phyloP scores from a whole-genome alignment of 257 asterid genomes.

The Scutellaria galericulata region DNA sequence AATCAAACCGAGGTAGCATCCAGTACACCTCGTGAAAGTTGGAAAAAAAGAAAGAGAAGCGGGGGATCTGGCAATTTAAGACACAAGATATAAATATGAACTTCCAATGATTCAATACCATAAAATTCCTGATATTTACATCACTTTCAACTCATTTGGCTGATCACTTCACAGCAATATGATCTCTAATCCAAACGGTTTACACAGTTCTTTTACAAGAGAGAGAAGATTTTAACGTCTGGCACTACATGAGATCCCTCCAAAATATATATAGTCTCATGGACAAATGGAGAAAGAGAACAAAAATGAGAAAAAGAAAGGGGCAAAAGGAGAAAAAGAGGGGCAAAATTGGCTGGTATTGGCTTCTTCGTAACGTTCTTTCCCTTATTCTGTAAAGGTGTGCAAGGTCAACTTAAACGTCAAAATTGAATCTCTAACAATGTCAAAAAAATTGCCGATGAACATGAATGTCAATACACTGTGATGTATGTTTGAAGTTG shows the following conservation, averaged over 20 bases:
- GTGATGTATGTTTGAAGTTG: conserved; percentile 31
- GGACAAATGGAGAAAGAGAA: conserved; percentile 3
- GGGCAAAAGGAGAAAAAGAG: not conserved
- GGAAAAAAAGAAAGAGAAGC: not conserved
- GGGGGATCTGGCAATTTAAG: not conserved
- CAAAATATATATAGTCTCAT: conserved; percentile 26
- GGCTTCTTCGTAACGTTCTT: conserved; percentile 31
- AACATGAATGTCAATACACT: conserved; percentile 34
- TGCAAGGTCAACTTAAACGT: conserved; percentile 41
- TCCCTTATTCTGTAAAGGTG: conserved; percentile 41
- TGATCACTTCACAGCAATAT: conserved; percentile 27
- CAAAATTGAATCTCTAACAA: conserved; percentile 54
- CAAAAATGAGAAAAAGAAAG: not conserved
- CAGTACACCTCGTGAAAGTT: not conserved
- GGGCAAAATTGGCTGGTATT: conserved; percentile 46
- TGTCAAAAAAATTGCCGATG: conserved; percentile 42
- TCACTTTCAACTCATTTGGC: conserved; percentile 36
- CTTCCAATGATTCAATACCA: conserved; percentile 23
- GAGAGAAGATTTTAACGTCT: not conserved
- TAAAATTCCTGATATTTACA: conserved; percentile 44
- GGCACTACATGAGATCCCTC: conserved; percentile 29
- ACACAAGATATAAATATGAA: not conserved
- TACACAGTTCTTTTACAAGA: conserved; percentile 28
- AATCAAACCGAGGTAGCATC: not conserved
- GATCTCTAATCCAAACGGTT: conserved; percentile 32